Base-by-base conservation (phyloP, 2,329 filamentous ascomycete species). In the Dactylellina cionopaga region DNA sequence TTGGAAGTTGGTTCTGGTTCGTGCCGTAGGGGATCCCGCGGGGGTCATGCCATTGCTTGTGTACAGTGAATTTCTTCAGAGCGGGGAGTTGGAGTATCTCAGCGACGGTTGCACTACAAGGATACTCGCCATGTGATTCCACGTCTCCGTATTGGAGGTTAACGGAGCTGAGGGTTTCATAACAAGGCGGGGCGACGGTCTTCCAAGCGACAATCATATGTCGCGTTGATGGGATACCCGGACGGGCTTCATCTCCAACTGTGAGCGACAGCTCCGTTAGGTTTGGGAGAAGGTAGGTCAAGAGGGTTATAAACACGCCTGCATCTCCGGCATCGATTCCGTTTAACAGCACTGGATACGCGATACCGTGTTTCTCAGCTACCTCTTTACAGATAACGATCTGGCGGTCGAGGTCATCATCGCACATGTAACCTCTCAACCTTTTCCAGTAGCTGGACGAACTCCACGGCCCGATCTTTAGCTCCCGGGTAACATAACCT, bases 171-270 rank as follows among this genome's bases (percentile, higher is more conserved):
- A 72, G 52, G 25, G 19, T 44, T 39, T 71, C 25, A 27, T 65
- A 60, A 27, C 51, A 72, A 65, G 52, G 46, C 17, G 68, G 68
- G 11, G 35, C 17, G 2, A 72, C 37, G 4, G 68, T 60, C 17
- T 72, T 72, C 68, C 59, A 72, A 6, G 68, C 59, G n/a, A 72
- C 59, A 2, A 72, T 72, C 29, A 72, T 9, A 29, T 72, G 59
- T 6, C 59, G 59, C 15, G 68, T 65, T 5, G 68, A 72, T 2
- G 68, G 68, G 22, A 65, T 54, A 15, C 56, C 52, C 19, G 51
- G 51, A 29, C 44, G 27, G 13, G 31, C 35, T 15, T 58, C 44
- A 27, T 71, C 66, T 17, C 68, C 68, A 2, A 64, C 3, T 1
- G 43, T 64, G 35, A 72, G 59, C 3, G 52, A 65, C 13, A 72